These are phyloP conservation scores for Dendrobium officinale DNA, from an alignment of 106 monocot genomes.

Conservation along the genomic window DNA sequence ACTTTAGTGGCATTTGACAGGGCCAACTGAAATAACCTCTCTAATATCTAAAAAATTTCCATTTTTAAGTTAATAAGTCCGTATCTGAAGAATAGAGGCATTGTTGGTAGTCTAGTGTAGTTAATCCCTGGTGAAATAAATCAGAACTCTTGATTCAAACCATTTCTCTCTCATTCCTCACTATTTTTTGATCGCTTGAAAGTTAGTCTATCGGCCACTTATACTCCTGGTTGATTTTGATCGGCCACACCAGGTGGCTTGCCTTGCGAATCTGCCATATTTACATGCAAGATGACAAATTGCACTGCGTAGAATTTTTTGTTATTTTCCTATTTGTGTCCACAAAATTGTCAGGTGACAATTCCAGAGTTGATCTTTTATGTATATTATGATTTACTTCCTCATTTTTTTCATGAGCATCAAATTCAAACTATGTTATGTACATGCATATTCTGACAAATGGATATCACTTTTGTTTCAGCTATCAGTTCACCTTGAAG, in stretches of 20 bases:
- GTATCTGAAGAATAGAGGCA: too few species aligned
- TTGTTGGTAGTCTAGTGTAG: too few species aligned
- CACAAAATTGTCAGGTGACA: constrained; percentile 1
- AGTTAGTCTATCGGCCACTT: neutral
- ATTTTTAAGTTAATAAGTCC: too few species aligned
- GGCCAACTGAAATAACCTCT: too few species aligned
- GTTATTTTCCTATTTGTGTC: neutral
- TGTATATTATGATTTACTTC: neutral
- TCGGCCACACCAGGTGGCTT: neutral
- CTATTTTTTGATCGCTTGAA: neutral
- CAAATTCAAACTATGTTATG: neutral
- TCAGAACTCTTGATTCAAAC: too few species aligned
- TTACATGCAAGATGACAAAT: neutral
- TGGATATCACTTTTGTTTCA: constrained; percentile 17
- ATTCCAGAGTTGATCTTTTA: neutral
- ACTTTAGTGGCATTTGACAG: too few species aligned
- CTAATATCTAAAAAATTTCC: too few species aligned
- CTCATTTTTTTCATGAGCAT: neutral
- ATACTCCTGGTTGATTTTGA: neutral
- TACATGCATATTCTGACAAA: constrained; percentile 9
- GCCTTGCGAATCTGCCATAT: neutral
- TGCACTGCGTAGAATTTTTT: neutral
- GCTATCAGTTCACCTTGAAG: constrained; percentile 82
- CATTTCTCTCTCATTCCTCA: neutral
- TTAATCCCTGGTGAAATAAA: too few species aligned